phyloP scores from a whole-genome alignment of 306 rosid species.

The Dryas drummondii region DNA sequence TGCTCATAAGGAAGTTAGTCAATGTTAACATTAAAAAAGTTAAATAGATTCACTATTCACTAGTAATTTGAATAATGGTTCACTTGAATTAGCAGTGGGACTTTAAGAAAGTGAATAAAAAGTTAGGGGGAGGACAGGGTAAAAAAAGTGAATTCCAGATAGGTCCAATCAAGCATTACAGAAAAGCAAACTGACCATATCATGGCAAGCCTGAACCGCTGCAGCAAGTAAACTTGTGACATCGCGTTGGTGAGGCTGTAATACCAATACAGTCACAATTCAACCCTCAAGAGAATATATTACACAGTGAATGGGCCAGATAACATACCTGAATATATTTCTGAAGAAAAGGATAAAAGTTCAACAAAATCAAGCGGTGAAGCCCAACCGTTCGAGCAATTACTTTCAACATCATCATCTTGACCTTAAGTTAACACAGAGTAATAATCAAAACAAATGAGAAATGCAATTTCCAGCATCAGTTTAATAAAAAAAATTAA shows the following conservation, averaged over 20 bases:
- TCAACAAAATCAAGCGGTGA: constrained; percentile 66
- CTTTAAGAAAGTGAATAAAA: not conserved
- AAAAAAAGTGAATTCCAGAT: not conserved
- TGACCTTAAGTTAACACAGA: constrained; percentile 52
- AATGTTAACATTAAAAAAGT: not conserved
- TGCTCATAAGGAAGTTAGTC: constrained; percentile 20
- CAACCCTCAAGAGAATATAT: constrained; percentile 16
- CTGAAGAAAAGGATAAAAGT: constrained; percentile 66
- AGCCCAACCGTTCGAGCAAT: constrained; percentile 83
- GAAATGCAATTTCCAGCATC: constrained; percentile 6
- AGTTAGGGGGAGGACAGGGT: not conserved
- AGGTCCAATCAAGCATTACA: constrained; percentile 14
- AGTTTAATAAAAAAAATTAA: not conserved
- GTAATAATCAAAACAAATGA: constrained; percentile 30
- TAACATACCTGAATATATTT: constrained; percentile 70
- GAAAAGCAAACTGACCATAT: constrained; percentile 53
- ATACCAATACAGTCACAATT: constrained; percentile 27
- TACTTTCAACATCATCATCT: constrained; percentile 90
- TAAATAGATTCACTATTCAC: constrained; percentile 27
- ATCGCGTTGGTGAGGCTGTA: constrained; percentile 85
- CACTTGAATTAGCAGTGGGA: not conserved
- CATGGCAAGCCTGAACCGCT: constrained; percentile 92
- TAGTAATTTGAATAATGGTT: constrained; percentile 68
- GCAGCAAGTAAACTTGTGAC: constrained; percentile 81
- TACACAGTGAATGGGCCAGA: constrained; percentile 17